These are phyloP conservation scores for Fragosphaeria purpurea DNA, from an alignment of 2,329 filamentous ascomycete genomes.

Conservation along the genomic window DNA sequence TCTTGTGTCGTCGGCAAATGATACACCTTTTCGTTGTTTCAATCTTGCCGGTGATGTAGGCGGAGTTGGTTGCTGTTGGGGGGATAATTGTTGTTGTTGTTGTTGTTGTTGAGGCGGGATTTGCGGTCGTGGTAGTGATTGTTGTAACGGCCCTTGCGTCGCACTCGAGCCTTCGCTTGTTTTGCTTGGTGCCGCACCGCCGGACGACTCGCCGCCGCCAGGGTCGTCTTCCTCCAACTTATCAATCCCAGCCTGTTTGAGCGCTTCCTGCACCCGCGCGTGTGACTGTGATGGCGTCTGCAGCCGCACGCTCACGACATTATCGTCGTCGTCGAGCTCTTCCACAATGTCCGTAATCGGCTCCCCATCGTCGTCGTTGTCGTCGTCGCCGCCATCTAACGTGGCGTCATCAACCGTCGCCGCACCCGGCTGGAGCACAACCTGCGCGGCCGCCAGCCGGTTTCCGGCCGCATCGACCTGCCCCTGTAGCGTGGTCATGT, in stretches of 20 bases:
- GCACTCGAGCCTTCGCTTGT: no score
- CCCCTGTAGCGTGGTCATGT: conserved; percentile 64
- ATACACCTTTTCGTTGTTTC: conserved; percentile 46
- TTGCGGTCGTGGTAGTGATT: background rate
- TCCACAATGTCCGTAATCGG: conserved; percentile 88
- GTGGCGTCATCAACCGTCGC: background rate
- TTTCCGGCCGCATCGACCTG: conserved; percentile 60
- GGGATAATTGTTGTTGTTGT: background rate
- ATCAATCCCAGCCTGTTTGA: conserved; percentile 67
- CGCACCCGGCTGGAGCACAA: conserved; percentile 41
- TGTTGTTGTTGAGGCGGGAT: background rate
- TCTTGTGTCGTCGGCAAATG: conserved; percentile 53
- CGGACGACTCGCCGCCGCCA: background rate
- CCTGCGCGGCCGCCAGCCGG: conserved; percentile 54
- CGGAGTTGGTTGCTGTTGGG: background rate
- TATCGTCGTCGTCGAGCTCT: conserved; percentile 82
- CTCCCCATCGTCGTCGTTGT: conserved; percentile 53
- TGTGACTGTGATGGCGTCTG: conserved; percentile 59
- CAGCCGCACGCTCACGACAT: conserved; percentile 60
- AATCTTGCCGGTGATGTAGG: conserved; percentile 1
- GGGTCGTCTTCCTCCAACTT: conserved; percentile 12
- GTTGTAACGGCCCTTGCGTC: no score
- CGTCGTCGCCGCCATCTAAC: conserved; percentile 50
- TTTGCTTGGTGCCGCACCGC: no score
- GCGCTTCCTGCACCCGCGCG: conserved; percentile 57